Conservation (phyloP, 345 rosid genomes). For the Citrus sp. region DNA sequence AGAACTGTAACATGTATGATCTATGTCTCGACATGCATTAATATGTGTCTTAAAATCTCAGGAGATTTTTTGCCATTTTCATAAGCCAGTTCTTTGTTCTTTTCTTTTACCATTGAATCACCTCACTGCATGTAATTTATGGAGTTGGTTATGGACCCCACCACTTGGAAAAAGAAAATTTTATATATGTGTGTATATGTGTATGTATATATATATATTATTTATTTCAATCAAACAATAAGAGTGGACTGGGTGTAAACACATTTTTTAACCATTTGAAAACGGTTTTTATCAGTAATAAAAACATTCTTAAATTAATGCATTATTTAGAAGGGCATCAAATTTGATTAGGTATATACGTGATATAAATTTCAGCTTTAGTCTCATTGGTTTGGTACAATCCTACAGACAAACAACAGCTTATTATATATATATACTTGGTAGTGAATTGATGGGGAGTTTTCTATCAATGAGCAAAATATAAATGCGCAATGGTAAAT, state of each 20-base stretch:
- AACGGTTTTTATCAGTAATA: neutral
- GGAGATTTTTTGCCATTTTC: constrained; percentile 27
- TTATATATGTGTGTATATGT: too few relatives aligned
- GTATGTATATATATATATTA: too few relatives aligned
- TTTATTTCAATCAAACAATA: too few relatives aligned
- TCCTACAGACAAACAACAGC: neutral
- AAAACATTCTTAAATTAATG: too few relatives aligned
- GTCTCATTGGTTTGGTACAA: neutral
- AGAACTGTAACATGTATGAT: neutral
- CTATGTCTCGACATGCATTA: neutral
- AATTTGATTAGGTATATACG: too few relatives aligned
- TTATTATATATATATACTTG: neutral
- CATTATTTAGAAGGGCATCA: too few relatives aligned
- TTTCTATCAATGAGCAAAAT: neutral
- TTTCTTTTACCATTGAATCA: neutral
- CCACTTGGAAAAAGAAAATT: too few relatives aligned
- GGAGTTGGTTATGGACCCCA: constrained; percentile 22
- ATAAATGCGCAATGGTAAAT: neutral
- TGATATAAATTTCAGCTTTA: neutral
- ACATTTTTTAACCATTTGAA: neutral
- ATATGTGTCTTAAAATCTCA: constrained; percentile 17
- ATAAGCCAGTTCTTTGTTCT: constrained; percentile 11
- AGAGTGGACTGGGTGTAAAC: neutral
- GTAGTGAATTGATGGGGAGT: constrained; percentile 3
- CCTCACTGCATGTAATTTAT: constrained; percentile 21